Percentiles rank a stretch among this genome's conserved stretches.
These are phyloP conservation scores for Fraxinus pennsylvanica DNA, from an alignment of 257 asterid species.

Conservation along the genomic window DNA sequence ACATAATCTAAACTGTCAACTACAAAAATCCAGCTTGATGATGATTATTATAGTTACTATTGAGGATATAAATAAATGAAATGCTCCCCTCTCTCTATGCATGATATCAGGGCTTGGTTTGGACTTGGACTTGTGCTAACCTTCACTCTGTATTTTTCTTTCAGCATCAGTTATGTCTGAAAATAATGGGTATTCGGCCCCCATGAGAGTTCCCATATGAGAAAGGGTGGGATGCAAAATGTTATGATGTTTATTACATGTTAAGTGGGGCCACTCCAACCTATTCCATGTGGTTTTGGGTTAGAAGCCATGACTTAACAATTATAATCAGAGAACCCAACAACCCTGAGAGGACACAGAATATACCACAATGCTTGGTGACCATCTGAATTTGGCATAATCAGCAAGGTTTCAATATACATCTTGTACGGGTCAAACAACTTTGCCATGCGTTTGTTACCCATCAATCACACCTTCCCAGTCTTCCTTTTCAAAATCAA, in stretches of 20 bases:
- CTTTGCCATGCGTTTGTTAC: background rate
- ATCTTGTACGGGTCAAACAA: background rate
- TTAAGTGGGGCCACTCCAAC: background rate
- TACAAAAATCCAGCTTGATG: background rate
- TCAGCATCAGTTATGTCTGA: background rate
- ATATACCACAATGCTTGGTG: background rate
- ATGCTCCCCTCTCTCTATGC: background rate
- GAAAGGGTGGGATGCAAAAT: background rate
- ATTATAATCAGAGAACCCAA: too few species aligned
- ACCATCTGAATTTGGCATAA: background rate
- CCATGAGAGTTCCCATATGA: background rate
- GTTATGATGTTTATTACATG: background rate
- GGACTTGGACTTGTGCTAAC: background rate
- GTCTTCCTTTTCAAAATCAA: background rate
- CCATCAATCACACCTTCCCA: background rate
- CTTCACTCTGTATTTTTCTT: background rate
- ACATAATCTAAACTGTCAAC: background rate
- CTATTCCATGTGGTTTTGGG: background rate
- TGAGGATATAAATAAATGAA: background rate
- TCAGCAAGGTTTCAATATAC: background rate
- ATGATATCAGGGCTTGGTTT: background rate
- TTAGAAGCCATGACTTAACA: background rate
- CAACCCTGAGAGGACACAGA: too few species aligned
- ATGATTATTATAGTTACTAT: background rate
- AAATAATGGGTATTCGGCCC: background rate